phyloP scores from a whole-genome alignment of 805 yeast genomes.

The Hanseniaspora lindneri region DNA sequence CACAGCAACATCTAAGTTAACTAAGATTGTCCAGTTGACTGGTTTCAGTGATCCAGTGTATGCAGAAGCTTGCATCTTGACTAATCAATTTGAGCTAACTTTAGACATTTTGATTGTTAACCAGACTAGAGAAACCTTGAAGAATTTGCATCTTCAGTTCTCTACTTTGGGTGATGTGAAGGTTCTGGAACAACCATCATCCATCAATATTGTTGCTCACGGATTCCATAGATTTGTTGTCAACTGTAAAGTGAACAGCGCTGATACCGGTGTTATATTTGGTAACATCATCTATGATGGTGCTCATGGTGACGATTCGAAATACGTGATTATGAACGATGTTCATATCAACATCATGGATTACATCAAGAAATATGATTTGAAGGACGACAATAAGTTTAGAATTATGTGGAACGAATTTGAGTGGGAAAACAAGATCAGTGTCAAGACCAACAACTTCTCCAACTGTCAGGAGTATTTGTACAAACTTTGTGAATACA shows the following conservation, averaged over 20 bases:
- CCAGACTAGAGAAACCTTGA: conserved; percentile 82
- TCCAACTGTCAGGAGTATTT: conserved; percentile 60
- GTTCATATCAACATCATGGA: conserved; percentile 95
- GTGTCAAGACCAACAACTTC: conserved; percentile 57
- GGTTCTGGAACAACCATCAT: conserved; percentile 80
- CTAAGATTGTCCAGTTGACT: conserved; percentile 84
- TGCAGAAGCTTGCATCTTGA: conserved; percentile 91
- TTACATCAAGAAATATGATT: conserved; percentile 88
- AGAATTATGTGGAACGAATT: conserved; percentile 98
- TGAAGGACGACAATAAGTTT: conserved; percentile 70
- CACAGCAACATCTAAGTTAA: conserved; percentile 47
- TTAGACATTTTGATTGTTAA: conserved; percentile 87
- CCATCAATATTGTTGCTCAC: conserved; percentile 91
- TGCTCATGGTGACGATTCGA: conserved; percentile 77
- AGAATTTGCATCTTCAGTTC: conserved; percentile 85
- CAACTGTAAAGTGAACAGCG: conserved; percentile 87
- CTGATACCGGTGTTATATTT: conserved; percentile 95
- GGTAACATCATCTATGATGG: conserved; percentile 97
- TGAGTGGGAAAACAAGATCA: conserved; percentile 98
- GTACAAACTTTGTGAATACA: conserved; percentile 53
- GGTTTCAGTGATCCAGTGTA: conserved; percentile 97
- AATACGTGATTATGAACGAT: conserved; percentile 84
- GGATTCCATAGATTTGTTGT: conserved; percentile 85
- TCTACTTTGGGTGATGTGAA: conserved; percentile 93
- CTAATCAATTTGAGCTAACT: conserved; percentile 93